Evolutionary conservation across 306 rosid genomes (phyloP).

Genomic region (Alnus glutinosa): DNA sequence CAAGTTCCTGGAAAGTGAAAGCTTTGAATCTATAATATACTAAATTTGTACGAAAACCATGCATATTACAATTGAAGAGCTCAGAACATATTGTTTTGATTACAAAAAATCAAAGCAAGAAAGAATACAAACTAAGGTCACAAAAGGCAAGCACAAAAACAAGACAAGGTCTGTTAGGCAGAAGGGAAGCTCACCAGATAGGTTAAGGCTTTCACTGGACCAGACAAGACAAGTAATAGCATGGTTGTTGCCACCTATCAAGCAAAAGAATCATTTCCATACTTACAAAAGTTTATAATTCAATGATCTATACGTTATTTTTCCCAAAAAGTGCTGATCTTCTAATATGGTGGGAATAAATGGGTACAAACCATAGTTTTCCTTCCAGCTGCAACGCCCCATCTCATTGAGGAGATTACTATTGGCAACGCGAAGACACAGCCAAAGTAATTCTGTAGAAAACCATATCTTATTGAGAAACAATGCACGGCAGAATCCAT

Average conservation of each 20-base stretch:
- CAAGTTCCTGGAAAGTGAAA: background rate
- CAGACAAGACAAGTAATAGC: constrained; percentile 84
- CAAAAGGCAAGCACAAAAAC: constrained; percentile 17
- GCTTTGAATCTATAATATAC: background rate
- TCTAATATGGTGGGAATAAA: constrained; percentile 22
- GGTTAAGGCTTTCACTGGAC: constrained; percentile 89
- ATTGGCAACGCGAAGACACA: constrained; percentile 92
- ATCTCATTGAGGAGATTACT: constrained; percentile 96
- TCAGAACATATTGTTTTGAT: background rate
- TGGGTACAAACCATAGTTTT: constrained; percentile 77
- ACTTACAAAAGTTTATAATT: constrained; percentile 6
- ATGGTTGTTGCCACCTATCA: constrained; percentile 82
- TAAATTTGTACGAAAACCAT: constrained; percentile 1
- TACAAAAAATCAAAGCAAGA: constrained; percentile 6
- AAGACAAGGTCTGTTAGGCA: constrained; percentile 7
- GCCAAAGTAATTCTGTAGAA: constrained; percentile 83
- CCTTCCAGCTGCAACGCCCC: constrained; percentile 93
- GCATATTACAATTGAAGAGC: constrained; percentile 18
- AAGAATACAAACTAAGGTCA: background rate
- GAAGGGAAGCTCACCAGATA: constrained; percentile 65
- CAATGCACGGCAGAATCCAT: background rate
- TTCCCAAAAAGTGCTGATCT: constrained; percentile 18
- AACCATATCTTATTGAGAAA: constrained; percentile 12
- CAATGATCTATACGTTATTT: constrained; percentile 4
- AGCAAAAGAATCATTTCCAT: constrained; percentile 24